Base-by-base conservation (phyloP, 2,329 filamentous ascomycete genomes). In the Trichoderma brevicompactum region DNA sequence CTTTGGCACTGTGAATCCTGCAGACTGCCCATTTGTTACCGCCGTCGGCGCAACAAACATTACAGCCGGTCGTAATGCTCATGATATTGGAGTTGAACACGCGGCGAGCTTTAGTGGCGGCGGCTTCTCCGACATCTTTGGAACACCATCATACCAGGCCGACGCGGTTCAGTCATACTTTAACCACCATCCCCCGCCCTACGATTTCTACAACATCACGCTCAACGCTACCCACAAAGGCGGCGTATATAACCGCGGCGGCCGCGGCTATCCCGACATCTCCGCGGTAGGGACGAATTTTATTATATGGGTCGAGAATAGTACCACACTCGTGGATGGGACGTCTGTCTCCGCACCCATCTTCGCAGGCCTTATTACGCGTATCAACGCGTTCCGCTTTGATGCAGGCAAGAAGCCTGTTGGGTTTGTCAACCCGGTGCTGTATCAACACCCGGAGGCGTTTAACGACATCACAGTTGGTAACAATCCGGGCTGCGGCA, bases 31-130 rank as follows among this genome's bases (percentile, higher is more conserved):
- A 0, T 84, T 79, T 69, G 72, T 84, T 23, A 82, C 80, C 0
- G 75, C 79, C 4, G 81, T 84, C 3, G 82, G 82, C 38, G 82
- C 81, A 12, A 84, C 82, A 0, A 77, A 82, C 70, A 74, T 84
- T 46, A 70, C 77, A 81, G 19, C 52, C n/a, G 15, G 13, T 7
- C 40, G 36, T n/a, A 41, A 41, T 15, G 12, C 2, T 8, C 36
- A 36, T 19, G 10, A 28, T 9, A 23, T 40, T 13, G 28, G 6
- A 10, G 9, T 2, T 28, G 52, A 54, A n/a, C 17, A 54, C 7
- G 52, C 17, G 9, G 52, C 17, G 5, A 23, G 9, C 1, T 54
- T 54, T 34, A 54, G 34, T 32, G 38, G 52, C 10, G 28, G 50
- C 23, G 81, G 81, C 15, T 83, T 83, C 72, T 78, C 75, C 65